Conservation (phyloP, 768 basidiomycete genomes). For the Suillus alpinus region DNA sequence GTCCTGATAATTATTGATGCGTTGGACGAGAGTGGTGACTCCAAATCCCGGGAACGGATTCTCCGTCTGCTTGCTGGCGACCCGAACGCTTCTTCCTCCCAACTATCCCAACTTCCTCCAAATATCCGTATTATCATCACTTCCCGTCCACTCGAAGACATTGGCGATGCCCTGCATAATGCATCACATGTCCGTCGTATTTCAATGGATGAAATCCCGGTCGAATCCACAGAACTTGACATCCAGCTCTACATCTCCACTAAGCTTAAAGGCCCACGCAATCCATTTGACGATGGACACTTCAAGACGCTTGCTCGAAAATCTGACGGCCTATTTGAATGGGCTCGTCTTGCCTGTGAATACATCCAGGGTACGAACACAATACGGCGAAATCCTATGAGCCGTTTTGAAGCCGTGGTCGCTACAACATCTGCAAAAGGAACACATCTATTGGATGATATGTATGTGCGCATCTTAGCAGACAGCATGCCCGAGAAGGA, state of each 20-base stretch:
- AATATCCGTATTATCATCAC: not conserved
- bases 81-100: not conserved
- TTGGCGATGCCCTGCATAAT: not conserved
- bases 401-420: not conserved
- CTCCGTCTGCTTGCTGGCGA: not conserved
- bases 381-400: not conserved
- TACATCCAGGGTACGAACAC: conserved; percentile 1
- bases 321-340: conserved; percentile 8
- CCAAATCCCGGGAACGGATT: not conserved
- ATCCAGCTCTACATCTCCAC: conserved; percentile 6
- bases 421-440: not conserved
- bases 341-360: conserved; percentile 10
- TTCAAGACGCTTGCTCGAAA: not conserved
- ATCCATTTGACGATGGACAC: not conserved
- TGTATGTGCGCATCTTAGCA: conserved; percentile 3
- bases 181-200: not conserved
- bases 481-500: not conserved
- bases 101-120: not conserved
- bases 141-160: not conserved
- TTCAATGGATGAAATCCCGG: not conserved
- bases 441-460: conserved; percentile 1
- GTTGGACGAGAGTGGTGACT: not conserved
- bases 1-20: not conserved
- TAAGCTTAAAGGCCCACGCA: not conserved
- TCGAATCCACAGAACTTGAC: not conserved